Evolutionary conservation across 495 filamentous ascomycete genomes (phyloP), one percentile per base, ranked within the genome.

Genomic region (Hypoxylon lienhwacheense): DNA sequence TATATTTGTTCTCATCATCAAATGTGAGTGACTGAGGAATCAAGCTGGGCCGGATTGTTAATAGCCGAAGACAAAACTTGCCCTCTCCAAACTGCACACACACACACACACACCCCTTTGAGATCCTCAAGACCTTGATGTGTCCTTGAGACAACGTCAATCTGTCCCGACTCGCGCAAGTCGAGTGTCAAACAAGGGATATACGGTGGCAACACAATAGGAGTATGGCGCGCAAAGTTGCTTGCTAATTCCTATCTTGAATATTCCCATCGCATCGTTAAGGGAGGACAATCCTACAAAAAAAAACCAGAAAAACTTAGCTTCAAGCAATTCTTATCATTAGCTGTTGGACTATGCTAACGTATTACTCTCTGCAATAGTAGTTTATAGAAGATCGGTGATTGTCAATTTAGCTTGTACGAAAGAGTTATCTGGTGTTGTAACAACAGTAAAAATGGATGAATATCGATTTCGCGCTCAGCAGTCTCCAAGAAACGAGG

Each of bases 401-500:
- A 64, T 65, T 61, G 68, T 67, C 68, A 75, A 68, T 57, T 64
- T 62, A 62, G 63, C 67, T 63, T 74, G 73, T 76, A 77, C 70
- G 68, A 78, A 70, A 70, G 64, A 58, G 55, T 39, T 65, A n/a
- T n/a, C n/a, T 59, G 57, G 66, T 61, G 66, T 67, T 70, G 61
- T 70, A 74, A 66, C 66, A 73, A 67, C 52, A 67, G 53, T 58
- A 48, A 68, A 55, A 56, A 74, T 84, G 74, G 84, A 87, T 68
- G 84, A 88, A 73, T 80, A 90, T 73, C 87, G 88, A 64, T 91
- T 87, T 71, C 84, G 85, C 51, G 78, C 82, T 68, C 84, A 88
- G 66, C 83, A 85, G 63, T 87, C 84, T 55, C 81, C 86, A 21
- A 79, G 82, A 43, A 82, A 81, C 66, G 87, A 92, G 59, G 75